A percentile compares a stretch with the other conserved stretches of the same genome.
These are phyloP conservation scores for Cronartium quercuum DNA, from an alignment of 1,284 basidiomycete genomes.

Conservation along the genomic window DNA sequence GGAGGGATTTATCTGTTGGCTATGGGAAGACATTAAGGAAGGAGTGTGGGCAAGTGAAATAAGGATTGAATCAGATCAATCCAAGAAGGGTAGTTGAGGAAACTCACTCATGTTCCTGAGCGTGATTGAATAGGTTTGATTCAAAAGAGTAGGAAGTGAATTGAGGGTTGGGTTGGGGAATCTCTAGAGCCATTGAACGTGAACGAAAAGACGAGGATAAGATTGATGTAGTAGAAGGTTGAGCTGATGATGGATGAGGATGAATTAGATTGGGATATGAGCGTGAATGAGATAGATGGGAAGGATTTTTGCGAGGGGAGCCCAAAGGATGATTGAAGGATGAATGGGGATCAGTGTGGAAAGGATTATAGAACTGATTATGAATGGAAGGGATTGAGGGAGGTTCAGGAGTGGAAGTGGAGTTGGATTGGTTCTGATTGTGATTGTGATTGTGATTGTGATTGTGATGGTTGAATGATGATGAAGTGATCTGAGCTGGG, in stretches of 20 bases:
- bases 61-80: neutral
- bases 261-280: constrained; percentile 26
- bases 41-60: neutral
- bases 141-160: constrained; percentile 35
- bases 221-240: neutral
- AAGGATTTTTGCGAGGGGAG: neutral
- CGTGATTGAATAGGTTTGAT: constrained; percentile 5
- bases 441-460: neutral
- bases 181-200: constrained; percentile 17
- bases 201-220: neutral
- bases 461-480: neutral
- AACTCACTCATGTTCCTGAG: constrained; percentile 3
- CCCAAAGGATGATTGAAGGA: neutral
- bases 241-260: neutral
- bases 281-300: constrained; percentile 36
- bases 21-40: neutral
- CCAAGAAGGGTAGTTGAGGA: neutral
- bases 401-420: neutral
- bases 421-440: neutral
- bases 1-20: neutral
- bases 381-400: neutral
- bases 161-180: constrained; percentile 20
- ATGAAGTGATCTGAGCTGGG: neutral
- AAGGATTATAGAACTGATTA: constrained; percentile 3
- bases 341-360: neutral